Evolutionary conservation across 2,329 filamentous ascomycete species (phyloP), one percentile per base, ranked within the genome.

Genomic region (Diaporthe destruens): DNA sequence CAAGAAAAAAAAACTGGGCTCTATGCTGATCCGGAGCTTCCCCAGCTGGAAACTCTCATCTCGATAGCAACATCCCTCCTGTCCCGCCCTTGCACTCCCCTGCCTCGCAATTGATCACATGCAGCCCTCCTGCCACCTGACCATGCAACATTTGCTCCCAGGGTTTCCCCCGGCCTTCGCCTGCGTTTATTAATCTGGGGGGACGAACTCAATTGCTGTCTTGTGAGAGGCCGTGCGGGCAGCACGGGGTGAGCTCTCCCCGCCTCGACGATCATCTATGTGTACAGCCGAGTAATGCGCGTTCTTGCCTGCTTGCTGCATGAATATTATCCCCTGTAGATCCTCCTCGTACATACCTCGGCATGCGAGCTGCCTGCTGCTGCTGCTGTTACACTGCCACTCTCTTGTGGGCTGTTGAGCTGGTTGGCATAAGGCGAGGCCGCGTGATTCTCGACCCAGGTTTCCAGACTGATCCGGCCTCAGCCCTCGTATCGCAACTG

Each of bases 361-460:
- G 29, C 5, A 12, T 59, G 39, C 36, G 23, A 51, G 44, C 59
- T 65, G 23, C 25, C 36, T 39, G 36, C 34, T n/a, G 8, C 1
- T 57, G 14, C 39, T n/a, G 11, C 39, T 42, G 57, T 9, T 18
- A 61, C 56, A 61, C 57, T 32, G 57, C 55, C 39, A 25, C 57
- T 20, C 39, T 47, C 39, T 47, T 61, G 57, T 61, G 57, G 56
- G 39, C n/a, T 44, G 36, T 42, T 61, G 57, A 36, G 14, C 6
- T 32, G 39, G 39, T 44, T 25, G 39, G 12, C 18, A 29, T 6
- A 20, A 16, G 47, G n/a, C 32, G n/a, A 34, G 61, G 61, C 32
- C 47, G 61, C 61, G 47, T 66, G 53, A 53, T 66, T 66, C 47
- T 53, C n/a, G 32, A 39, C 47, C 61, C 47, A 66, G 47, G 25